A percentile compares a stretch with the other conserved stretches of the same genome.
These are phyloP conservation scores for Cyclotella sp. DNA, from an alignment of 108 stramenopile genomes.

Conservation along the genomic window DNA sequence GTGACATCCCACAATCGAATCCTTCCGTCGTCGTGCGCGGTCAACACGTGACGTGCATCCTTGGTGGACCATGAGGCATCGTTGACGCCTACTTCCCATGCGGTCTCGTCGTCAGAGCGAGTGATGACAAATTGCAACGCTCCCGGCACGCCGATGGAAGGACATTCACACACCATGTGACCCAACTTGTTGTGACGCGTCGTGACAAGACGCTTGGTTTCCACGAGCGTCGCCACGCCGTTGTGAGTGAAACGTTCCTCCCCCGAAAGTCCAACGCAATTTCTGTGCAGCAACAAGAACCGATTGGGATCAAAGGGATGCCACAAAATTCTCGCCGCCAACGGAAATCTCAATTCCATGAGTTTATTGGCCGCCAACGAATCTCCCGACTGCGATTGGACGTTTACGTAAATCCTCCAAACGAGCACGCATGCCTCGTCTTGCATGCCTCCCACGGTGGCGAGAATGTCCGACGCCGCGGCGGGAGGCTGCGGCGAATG, in stretches of 20 bases:
- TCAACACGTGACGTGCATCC: slow-evolving; percentile 64
- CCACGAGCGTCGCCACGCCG: slow-evolving; percentile 56
- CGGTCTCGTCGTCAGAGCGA: not conserved
- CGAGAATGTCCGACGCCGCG: slow-evolving; percentile 42
- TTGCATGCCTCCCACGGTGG: slow-evolving; percentile 42
- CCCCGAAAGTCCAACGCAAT: no score
- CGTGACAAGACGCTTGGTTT: slow-evolving; percentile 48
- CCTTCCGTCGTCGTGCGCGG: slow-evolving; percentile 67
- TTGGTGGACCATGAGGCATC: slow-evolving; percentile 73
- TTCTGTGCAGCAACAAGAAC: slow-evolving; percentile 53
- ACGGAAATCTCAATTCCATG: slow-evolving; percentile 50
- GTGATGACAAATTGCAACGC: slow-evolving; percentile 42
- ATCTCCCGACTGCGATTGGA: slow-evolving; percentile 32
- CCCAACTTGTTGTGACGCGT: not conserved
- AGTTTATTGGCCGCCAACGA: slow-evolving; percentile 69
- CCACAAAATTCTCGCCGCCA: slow-evolving; percentile 61
- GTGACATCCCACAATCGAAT: slow-evolving; percentile 78
- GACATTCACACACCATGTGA: slow-evolving; percentile 5
- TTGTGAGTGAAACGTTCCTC: no score
- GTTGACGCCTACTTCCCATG: slow-evolving; percentile 25
- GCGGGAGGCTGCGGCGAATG: slow-evolving; percentile 43
- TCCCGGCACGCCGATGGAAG: slow-evolving; percentile 50
- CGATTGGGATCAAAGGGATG: slow-evolving; percentile 87
- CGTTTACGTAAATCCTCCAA: slow-evolving; percentile 38
- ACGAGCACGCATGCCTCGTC: slow-evolving; percentile 49